These are phyloP conservation scores for Russula sp. DNA, from an alignment of 768 basidiomycete genomes.

Conservation along the genomic window DNA sequence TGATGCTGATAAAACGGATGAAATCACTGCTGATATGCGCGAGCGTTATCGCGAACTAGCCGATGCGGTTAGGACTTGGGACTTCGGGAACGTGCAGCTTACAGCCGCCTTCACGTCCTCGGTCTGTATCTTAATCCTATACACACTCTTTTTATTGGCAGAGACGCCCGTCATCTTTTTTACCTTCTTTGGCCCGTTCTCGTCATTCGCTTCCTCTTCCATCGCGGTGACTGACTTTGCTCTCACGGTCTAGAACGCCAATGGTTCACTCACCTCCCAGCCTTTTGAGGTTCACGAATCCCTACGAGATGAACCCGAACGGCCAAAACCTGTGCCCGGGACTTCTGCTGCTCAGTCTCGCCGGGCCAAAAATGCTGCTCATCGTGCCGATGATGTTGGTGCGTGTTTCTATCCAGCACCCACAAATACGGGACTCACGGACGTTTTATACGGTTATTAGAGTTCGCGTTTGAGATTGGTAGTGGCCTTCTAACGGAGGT, in stretches of 20 bases:
- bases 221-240: slow-evolving; percentile 10
- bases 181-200: slow-evolving; percentile 13
- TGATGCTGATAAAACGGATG: slow-evolving; percentile 55
- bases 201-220: slow-evolving; percentile 13
- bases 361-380: slow-evolving; percentile 86
- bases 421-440: not conserved
- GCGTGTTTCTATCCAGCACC: slow-evolving; percentile 28
- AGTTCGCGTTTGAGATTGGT: slow-evolving; percentile 98
- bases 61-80: slow-evolving; percentile 70
- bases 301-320: slow-evolving; percentile 55
- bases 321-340: slow-evolving; percentile 48
- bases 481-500: slow-evolving; percentile 89
- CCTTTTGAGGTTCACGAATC: slow-evolving; percentile 34
- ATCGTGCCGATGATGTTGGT: slow-evolving; percentile 87
- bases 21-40: slow-evolving; percentile 58
- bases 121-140: slow-evolving; percentile 35
- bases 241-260: slow-evolving; percentile 21
- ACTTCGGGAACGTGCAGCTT: slow-evolving; percentile 68
- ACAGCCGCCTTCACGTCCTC: slow-evolving; percentile 60
- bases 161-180: slow-evolving; percentile 10
- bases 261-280: slow-evolving; percentile 27
- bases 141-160: slow-evolving; percentile 6
- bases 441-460: slow-evolving; percentile 35
- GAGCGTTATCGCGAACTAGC: slow-evolving; percentile 71
- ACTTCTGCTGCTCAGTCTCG: slow-evolving; percentile 82